Base-by-base conservation (phyloP, 345 rosid genomes). In the Brassica rapa region DNA sequence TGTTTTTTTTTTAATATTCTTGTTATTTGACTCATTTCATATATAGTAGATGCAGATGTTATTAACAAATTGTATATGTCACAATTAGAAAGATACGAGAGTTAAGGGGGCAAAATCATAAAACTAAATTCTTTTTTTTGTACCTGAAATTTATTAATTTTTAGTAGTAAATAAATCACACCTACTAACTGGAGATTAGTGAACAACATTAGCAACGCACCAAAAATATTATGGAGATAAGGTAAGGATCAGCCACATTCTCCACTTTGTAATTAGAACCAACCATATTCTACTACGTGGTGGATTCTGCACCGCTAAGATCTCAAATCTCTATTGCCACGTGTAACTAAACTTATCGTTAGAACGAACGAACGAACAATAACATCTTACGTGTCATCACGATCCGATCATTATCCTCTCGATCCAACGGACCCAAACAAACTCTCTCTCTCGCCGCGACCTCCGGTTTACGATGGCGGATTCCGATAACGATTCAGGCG, bases 401-500 rank as follows among this genome's bases (percentile, higher is more conserved):
- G 82, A 83, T 85, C 14, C 79, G 80, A 74, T 78, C 82, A 84
- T 86, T 85, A 84, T 59, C 82, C 86, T 82, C 21, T 68, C 73
- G 80, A 87, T 87, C 88, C 86, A 80, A 87, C 90, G 89, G 89
- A 83, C 87, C 77, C 83, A 63, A 72, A 66, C 68, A 72, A 12
- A 25, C 76, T 74, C 29, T 15, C 80, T 68, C 9, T 30, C 60
- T 64, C 21, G 59, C 73, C 49, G 63, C 33, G 11, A 24, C 56
- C 35, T 6, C 68, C 35, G 41, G 49, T 14, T 29, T 15, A 5
- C 32, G 68, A 88, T 89, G 91, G 93, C 93, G 70, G 93, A 89
- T 78, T 89, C 93, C 14, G 91, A 88, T 81, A 86, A 89, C 68
- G 93, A 89, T 59, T 89, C 93, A n/a, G 90, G 88, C 57, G 85